Conservation (phyloP, 2,329 filamentous ascomycete species). For the Neopestalotiopsis clavispora region DNA sequence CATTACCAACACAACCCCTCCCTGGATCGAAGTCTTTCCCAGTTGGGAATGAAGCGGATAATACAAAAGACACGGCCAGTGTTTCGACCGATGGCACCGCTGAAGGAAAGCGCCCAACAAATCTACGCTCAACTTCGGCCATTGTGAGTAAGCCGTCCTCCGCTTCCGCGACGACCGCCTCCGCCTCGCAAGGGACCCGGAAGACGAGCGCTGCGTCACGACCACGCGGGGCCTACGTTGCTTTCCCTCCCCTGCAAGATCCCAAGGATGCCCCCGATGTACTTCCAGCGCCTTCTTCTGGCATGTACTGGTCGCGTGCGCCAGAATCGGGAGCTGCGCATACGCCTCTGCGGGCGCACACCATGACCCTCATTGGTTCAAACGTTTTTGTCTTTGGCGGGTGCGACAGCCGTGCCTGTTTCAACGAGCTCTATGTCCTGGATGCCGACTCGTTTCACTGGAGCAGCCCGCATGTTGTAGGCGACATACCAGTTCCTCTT, state of each 20-base stretch:
- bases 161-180: not conserved
- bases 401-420: conserved; percentile 69
- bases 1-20: conserved; percentile 27
- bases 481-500: conserved; percentile 68
- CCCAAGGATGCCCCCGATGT: conserved; percentile 63
- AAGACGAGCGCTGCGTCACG: conserved; percentile 29
- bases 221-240: conserved; percentile 46
- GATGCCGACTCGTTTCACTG: conserved; percentile 75
- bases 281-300: conserved; percentile 66
- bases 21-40: conserved; percentile 15
- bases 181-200: conserved; percentile 21
- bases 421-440: conserved; percentile 72
- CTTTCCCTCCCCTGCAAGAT: conserved; percentile 63
- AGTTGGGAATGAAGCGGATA: conserved; percentile 24
- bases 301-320: conserved; percentile 75
- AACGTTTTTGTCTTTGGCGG: conserved; percentile 73
- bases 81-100: conserved; percentile 27
- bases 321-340: conserved; percentile 67
- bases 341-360: conserved; percentile 68
- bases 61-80: conserved; percentile 28
- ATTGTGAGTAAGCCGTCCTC: conserved; percentile 44
- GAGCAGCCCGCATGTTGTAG: conserved; percentile 67
- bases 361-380: conserved; percentile 68
- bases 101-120: conserved; percentile 45
- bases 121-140: conserved; percentile 58